Conservation (phyloP, 257 asterid genomes). For the Ballota nigra region DNA sequence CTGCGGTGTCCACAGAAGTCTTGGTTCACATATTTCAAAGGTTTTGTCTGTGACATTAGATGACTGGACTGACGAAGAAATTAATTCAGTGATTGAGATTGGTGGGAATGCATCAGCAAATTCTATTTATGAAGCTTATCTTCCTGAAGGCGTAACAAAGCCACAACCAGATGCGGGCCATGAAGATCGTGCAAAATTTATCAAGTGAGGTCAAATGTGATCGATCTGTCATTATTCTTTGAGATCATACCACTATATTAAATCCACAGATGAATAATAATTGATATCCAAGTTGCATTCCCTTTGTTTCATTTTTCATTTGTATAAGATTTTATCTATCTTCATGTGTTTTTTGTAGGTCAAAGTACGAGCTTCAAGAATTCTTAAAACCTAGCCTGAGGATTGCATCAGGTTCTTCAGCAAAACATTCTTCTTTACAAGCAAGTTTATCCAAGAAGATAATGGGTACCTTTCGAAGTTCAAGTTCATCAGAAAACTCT, state of each 20-base stretch:
- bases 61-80: conserved; percentile 92
- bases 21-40: conserved; percentile 78
- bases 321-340: background rate
- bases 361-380: conserved; percentile 91
- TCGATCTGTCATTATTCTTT: background rate
- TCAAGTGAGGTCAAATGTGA: conserved; percentile 47
- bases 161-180: conserved; percentile 82
- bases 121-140: conserved; percentile 87
- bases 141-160: conserved; percentile 83
- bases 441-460: conserved; percentile 54
- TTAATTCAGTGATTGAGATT: conserved; percentile 88
- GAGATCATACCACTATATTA: background rate
- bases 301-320: background rate
- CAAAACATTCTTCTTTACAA: conserved; percentile 42
- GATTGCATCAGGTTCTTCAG: conserved; percentile 49
- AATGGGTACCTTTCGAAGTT: conserved; percentile 48
- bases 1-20: conserved; percentile 91
- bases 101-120: conserved; percentile 95
- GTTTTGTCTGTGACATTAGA: conserved; percentile 96
- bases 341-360: conserved; percentile 47
- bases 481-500: conserved; percentile 55
- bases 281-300: background rate
- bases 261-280: background rate
- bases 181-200: conserved; percentile 68
- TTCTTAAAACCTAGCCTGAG: conserved; percentile 96